Evolutionary conservation across 2,329 filamentous ascomycete species (phyloP).

Genomic region (Lanzia echinophila): DNA sequence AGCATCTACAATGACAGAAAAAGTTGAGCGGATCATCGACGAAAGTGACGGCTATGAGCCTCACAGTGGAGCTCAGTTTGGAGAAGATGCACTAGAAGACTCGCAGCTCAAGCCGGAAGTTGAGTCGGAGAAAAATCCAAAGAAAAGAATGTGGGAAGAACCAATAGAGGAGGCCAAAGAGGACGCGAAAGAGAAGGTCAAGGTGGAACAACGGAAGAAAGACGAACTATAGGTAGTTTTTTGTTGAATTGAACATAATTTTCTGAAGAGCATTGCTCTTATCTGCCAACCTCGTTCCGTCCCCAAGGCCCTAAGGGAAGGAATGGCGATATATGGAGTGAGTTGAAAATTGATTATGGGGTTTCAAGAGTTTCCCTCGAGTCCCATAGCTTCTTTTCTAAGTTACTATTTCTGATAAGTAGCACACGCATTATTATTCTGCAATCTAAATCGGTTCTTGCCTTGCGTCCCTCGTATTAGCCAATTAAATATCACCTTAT

Average conservation of each 20-base stretch:
- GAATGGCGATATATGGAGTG: no score
- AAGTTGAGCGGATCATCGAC: constrained; percentile 50
- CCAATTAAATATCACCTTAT: not conserved
- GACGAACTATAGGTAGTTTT: not conserved
- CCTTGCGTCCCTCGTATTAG: not conserved
- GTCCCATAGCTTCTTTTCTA: no score
- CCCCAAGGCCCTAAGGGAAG: no score
- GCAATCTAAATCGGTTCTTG: no score
- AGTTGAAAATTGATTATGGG: no score
- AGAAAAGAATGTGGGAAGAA: constrained; percentile 57
- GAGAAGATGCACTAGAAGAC: no score
- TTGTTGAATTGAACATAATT: not conserved
- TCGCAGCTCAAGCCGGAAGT: constrained; percentile 55
- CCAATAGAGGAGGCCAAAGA: constrained; percentile 32
- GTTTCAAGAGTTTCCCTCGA: no score
- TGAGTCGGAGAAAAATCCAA: constrained; percentile 41
- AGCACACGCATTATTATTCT: no score
- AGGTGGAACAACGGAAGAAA: constrained; percentile 21
- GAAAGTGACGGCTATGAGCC: constrained; percentile 28
- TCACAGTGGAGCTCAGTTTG: constrained; percentile 19
- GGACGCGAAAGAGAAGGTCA: constrained; percentile 25
- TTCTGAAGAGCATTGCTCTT: not conserved
- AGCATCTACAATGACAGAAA: constrained; percentile 39
- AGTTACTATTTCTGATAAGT: no score
- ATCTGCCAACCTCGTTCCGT: not conserved